Evolutionary conservation across 192 early-diverging fungal genomes (phyloP), one percentile per base, ranked within the genome.

Genomic region (Lobosporangium transversale): DNA sequence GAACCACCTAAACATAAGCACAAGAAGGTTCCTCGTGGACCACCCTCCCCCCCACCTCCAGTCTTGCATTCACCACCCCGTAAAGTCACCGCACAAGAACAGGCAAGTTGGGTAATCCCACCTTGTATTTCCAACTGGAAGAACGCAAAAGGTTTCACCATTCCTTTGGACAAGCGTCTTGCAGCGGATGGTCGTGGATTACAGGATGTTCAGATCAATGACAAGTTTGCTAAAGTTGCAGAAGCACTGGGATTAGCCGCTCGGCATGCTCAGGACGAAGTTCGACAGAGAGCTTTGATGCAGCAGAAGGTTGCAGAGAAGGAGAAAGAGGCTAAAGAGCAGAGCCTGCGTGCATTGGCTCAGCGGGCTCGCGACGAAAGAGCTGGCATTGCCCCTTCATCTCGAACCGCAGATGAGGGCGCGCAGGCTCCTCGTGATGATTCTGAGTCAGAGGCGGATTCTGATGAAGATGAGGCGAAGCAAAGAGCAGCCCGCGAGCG

Each of bases 121-220:
- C 98, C 98, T n/a, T 97, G 93, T 67, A 97, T 99, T 44, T 94
- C 92, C 65, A 99, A 98, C 79, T 99, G 98, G 98, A 99, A 98
- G 84, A 99, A 99, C 84, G 93, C 95, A 53, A 97, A 99, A 70
- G 98, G 98, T 33, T 99, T 95, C 78, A 99, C 98, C 10, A 98
- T 99, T 61, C 94, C 98, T 17, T 83, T 99, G 40, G 98, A 99
- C 81, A 99, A 99, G 81, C 94, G 98, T 49, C 83, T 99, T 65
- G 98, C 98, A 1, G 92, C 94, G 17, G 98, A 99, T 75, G 98
- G 95, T 26, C 90, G 97, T 55, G 98, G 98, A 18, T 66, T 97
- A 29, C 95, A 98, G 83, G 93, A 97, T 54, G 85, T 92, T 12
- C 58, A 81, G 9, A 94, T 99, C 53, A 97, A 94, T 78, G 94